Percentiles rank a stretch among this genome's conserved stretches.
Evolutionary conservation across 345 rosid species (phyloP).

Genomic region (Euphorbia tirucalli): DNA sequence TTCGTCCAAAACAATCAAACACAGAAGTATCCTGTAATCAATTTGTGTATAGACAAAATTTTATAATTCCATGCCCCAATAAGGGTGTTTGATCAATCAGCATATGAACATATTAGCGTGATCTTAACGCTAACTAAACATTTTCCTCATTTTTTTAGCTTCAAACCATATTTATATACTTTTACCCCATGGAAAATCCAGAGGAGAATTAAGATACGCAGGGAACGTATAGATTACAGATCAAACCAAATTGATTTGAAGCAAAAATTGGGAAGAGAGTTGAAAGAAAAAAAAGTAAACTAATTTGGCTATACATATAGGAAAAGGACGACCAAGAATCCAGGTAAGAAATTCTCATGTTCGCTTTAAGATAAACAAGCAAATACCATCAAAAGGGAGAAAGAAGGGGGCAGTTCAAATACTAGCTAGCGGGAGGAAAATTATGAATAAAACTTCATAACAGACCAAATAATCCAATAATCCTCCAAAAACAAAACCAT

Average conservation of each 20-base stretch:
- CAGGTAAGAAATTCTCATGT: neutral
- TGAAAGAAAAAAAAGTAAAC: neutral
- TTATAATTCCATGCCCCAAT: neutral
- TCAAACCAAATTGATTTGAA: neutral
- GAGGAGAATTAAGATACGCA: neutral
- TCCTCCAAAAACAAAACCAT: neutral
- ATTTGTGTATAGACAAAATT: neutral
- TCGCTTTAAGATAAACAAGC: neutral
- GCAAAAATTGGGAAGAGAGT: neutral
- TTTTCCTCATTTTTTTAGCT: neutral
- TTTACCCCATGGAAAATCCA: neutral
- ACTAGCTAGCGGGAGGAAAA: neutral
- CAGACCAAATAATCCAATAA: neutral
- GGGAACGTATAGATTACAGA: conserved; percentile 1
- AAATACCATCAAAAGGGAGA: neutral
- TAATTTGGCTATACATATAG: neutral
- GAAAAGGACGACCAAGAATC: neutral
- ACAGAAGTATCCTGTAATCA: neutral
- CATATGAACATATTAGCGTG: conserved; percentile 8
- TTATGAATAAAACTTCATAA: neutral
- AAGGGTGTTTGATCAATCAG: conserved; percentile 11
- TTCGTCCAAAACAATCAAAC: neutral
- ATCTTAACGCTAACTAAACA: conserved; percentile 1
- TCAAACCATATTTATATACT: neutral
- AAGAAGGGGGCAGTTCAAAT: neutral